These are phyloP conservation scores for Zymoseptoria brevis DNA, from an alignment of 2,329 filamentous ascomycete species.

Conservation along the genomic window DNA sequence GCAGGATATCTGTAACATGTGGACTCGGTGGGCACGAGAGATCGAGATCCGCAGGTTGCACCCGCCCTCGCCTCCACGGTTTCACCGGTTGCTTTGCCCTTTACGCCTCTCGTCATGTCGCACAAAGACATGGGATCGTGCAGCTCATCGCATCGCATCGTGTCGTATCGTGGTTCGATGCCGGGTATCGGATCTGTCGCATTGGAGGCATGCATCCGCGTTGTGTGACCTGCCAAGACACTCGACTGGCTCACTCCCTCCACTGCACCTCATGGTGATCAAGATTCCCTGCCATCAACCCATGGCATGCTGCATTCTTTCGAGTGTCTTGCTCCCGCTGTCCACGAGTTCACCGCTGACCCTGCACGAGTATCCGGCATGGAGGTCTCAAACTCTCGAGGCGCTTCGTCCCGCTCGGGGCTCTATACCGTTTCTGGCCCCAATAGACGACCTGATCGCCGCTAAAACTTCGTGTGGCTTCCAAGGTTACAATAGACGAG, in stretches of 20 bases:
- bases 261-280: neutral
- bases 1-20: neutral
- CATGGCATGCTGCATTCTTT: neutral
- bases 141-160: neutral
- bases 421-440: slow-evolving; percentile 11
- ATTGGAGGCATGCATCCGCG: neutral
- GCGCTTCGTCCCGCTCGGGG: slow-evolving; percentile 11
- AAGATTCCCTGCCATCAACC: neutral
- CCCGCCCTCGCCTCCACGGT: neutral
- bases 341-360: too few relatives aligned
- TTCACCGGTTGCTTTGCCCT: neutral
- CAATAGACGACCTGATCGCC: slow-evolving; percentile 13
- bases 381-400: neutral
- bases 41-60: neutral
- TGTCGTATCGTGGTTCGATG: neutral
- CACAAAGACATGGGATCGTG: neutral
- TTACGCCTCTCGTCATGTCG: neutral
- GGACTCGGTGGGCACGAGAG: neutral
- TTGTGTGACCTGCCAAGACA: neutral
- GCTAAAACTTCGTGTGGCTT: neutral
- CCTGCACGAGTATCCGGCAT: neutral
- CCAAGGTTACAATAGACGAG: neutral
- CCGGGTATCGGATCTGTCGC: neutral
- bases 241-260: neutral
- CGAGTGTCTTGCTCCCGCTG: neutral